Evolutionary conservation across 345 rosid genomes (phyloP), one percentile per base, ranked within the genome.

Genomic region (Euphorbia lathyris): DNA sequence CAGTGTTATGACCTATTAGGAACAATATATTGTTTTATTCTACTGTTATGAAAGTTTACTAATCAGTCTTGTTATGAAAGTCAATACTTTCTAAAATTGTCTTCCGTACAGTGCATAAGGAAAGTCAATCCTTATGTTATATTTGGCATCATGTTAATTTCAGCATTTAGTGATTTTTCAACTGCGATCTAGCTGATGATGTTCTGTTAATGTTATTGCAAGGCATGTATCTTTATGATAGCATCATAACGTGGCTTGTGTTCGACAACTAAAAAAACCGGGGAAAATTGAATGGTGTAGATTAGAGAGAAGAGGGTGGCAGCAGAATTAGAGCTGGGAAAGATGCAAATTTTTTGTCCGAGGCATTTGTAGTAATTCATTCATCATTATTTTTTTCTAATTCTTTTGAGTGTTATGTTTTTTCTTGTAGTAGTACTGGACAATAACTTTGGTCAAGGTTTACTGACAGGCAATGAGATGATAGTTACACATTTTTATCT

Each of bases 341-440:
- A 69, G 72, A 26, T 63, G 42, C 69, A 38, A 32, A 50, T 29
- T 36, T 75, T 66, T 69, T 76, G 43, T 65, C 60, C 65, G 22
- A 52, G n/a, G 80, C 73, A 62, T 63, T 69, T 81, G 83, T 81
- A 78, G 88, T 78, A 68, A 84, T 83, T 83, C 84, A 77, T 84
- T 85, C 82, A 81, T 78, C 85, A 81, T 78, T 83, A 78, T 19
- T 59, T 74, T 79, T 74, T 76, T 30, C 23, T 32, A 58, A 56
- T 55, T 58, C 25, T 40, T 75, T 50, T 22, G 53, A 30, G 71
- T 70, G 65, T 60, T 40, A 43, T 7, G 29, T 19, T 10, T 58
- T 27, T 57, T 55, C n/a, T 7, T 27, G n/a, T 34, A 7, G 17
- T 45, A 67, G 57, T 38, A 42, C 26, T 4, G 58, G 22, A 74